Base-by-base conservation (phyloP, 805 yeast genomes). In the Schizosaccharomyces pombe region DNA sequence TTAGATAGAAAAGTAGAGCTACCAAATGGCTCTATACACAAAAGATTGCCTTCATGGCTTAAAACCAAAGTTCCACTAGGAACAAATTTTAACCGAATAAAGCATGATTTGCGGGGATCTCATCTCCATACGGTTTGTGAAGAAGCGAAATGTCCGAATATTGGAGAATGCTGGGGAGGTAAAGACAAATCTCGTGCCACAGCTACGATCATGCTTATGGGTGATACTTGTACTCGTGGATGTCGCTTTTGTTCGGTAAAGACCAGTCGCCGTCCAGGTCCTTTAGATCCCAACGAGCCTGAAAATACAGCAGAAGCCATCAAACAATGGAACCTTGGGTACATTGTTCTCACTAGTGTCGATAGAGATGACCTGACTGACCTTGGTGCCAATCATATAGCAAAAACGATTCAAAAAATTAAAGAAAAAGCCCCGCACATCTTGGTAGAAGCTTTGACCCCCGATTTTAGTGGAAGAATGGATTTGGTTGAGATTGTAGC, bases 81-180 rank as follows among this genome's bases (percentile, higher is more conserved):
- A 49, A 74, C 79, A 58, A 80, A 82, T 29, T 91, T 77, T 66
- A 79, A 79, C 61, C 79, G 78, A 60, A 72, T 91, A 60, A 86
- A 89, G 64, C 75, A 77, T 52, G 99, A 91, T 63, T 80, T 91
- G 33, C 74, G 85, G 57, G 96, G 94, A 56, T 71, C 91, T 57
- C 85, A 85, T 59, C 71, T 91, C 54, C 82, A 95, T 37, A 91
- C 99, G 0, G 99, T 91, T 31, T 91, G 99, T 68, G 97, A 91
- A 67, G 98, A 91, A 64, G 98, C 98, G 3, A 81, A 91, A 64
- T 91, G 99, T 68, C 99, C 99, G n/a, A 91, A 91, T 66, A 91
- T 91, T 58, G 95, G 97, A 54, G 99, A 91, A 66, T 91, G 99
- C 68, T 91, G 99, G 99, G 97, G 98, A 55, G 98, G 98, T 31